Conservation (phyloP, 2,329 filamentous ascomycete genomes). For the Aulographum hederae region DNA sequence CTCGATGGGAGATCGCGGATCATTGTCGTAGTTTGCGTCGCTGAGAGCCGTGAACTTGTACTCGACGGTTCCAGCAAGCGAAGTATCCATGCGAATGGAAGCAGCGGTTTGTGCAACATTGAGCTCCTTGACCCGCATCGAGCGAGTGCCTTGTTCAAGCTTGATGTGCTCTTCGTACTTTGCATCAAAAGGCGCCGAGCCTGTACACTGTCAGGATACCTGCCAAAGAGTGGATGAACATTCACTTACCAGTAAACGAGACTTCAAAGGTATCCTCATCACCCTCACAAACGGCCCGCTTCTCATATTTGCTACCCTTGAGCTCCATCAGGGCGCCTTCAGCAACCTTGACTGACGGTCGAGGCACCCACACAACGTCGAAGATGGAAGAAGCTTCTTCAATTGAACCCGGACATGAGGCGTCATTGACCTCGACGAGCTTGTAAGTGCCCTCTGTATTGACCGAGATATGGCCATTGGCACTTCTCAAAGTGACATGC, state of each 20-base stretch:
- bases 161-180: constrained; percentile 66
- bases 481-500: constrained; percentile 10
- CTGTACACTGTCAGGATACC: constrained; percentile 24
- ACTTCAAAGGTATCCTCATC: constrained; percentile 83
- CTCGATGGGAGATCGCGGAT: constrained; percentile 43
- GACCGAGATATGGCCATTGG: constrained; percentile 54
- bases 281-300: constrained; percentile 79
- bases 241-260: constrained; percentile 49
- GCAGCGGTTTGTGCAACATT: constrained; percentile 61
- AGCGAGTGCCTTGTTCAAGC: constrained; percentile 44
- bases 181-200: constrained; percentile 63
- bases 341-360: constrained; percentile 52
- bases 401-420: constrained; percentile 63
- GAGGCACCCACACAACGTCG: constrained; percentile 66
- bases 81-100: constrained; percentile 71
- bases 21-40: constrained; percentile 71
- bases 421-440: constrained; percentile 59
- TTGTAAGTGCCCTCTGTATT: constrained; percentile 57
- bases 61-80: constrained; percentile 62
- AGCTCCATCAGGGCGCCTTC: constrained; percentile 37
- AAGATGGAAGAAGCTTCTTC: constrained; percentile 59
- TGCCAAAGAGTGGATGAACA: constrained; percentile 3
- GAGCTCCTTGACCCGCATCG: constrained; percentile 50
- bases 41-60: constrained; percentile 73
- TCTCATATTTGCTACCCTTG: constrained; percentile 40